Base-by-base conservation (phyloP, 306 rosid genomes). In the Vigna radiata region DNA sequence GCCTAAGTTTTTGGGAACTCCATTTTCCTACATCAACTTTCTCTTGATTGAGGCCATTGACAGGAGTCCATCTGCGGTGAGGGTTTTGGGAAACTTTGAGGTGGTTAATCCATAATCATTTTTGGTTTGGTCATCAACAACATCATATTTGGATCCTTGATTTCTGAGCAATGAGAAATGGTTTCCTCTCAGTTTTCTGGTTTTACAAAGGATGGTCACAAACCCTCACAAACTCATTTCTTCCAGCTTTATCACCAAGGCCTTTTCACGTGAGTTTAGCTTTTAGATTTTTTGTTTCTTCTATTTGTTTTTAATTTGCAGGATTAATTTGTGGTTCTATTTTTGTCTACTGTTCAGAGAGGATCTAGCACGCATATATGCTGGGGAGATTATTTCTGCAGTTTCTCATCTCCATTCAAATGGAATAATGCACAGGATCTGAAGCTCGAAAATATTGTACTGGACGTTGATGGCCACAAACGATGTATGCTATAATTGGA, bases 361-460 rank as follows among this genome's bases (percentile, higher is more conserved):
- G 89, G 98, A 94, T 84, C 90, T 94, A 58, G 96, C 94, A 17
- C 95, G 98, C 74, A 77, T 90, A 69, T 94, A 94, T 55, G 91
- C 95, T 7, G 97, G 96, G 1, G 98, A 94, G 86, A 92, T 94
- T 78, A 91, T 94, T 81, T 90, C 96, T 60, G 97, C 98, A 2
- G 97, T 94, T 81, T 82, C 91, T 56, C 98, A 94, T 82, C 98
- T 94, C 56, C 97, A 94, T 81, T 84, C 86, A 78, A 92, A 92
- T 66, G 98, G 97, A 21, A 21, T 21, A 21, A 21, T 21, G 21
- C 21, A 21, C 21, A 21, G 21, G 21, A 21, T 21, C 1, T 21
- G 21, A 21, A 21, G 21, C 21, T 21, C 1, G 21, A 21, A 21
- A 21, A 21, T 21, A 21, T 21, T 21, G 0, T 21, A 21, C 21